A percentile compares a stretch with the other conserved stretches of the same genome.
phyloP scores from a whole-genome alignment of 2,329 filamentous ascomycete species.

The Lecanicillium sp. region DNA sequence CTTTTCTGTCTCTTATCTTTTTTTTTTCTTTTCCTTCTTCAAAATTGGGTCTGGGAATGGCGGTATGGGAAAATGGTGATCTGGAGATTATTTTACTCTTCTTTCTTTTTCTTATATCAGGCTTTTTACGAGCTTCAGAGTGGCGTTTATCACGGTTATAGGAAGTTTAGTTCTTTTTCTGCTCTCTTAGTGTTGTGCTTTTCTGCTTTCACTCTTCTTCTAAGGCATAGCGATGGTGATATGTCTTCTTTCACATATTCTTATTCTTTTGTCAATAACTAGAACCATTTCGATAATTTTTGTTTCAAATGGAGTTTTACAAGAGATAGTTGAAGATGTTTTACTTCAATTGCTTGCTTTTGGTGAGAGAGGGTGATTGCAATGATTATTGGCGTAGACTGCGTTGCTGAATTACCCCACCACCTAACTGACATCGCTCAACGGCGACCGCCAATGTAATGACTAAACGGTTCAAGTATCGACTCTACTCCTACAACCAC shows the following conservation, averaged over 20 bases:
- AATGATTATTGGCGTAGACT: too few relatives aligned
- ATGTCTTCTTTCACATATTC: conserved; percentile 16
- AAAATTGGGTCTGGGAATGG: conserved; percentile 5
- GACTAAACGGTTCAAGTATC: too few relatives aligned
- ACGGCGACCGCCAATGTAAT: too few relatives aligned
- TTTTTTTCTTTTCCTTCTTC: neutral
- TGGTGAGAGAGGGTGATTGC: neutral
- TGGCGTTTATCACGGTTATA: conserved; percentile 25
- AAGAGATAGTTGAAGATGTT: neutral
- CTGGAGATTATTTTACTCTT: conserved; percentile 2
- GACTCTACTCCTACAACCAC: neutral
- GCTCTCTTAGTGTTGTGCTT: conserved; percentile 16
- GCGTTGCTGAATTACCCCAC: neutral
- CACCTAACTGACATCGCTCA: neutral
- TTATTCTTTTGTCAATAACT: neutral
- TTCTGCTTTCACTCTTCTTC: conserved; percentile 19
- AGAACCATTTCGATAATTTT: conserved; percentile 9
- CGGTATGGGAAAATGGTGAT: conserved; percentile 5
- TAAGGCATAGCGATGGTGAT: conserved; percentile 12
- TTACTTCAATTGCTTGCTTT: neutral
- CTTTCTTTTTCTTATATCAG: conserved; percentile 3
- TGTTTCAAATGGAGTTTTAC: conserved; percentile 2
- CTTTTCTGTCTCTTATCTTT: too few relatives aligned
- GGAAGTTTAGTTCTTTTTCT: conserved; percentile 22
- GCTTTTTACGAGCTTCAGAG: conserved; percentile 13